Evolutionary conservation across 2,329 filamentous ascomycete genomes (phyloP).

Genomic region (Microsporum canis): DNA sequence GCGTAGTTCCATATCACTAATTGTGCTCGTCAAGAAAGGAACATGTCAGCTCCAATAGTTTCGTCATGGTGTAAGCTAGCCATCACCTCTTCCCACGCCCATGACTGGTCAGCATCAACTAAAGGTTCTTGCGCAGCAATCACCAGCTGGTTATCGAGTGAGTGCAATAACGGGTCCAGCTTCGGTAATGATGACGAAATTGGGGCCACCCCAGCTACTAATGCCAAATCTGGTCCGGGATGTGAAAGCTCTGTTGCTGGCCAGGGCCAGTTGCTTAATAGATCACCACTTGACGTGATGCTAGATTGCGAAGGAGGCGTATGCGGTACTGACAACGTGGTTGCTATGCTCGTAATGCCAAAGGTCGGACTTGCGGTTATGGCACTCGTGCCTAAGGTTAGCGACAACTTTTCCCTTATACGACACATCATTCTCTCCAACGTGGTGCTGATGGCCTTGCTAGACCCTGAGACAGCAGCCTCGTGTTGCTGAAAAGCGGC

Average conservation of each 20-base stretch:
- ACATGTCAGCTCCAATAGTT: not conserved
- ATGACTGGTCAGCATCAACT: not conserved
- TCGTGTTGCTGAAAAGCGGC: not conserved
- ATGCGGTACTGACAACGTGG: not conserved
- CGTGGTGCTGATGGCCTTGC: not conserved
- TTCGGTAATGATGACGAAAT: not conserved
- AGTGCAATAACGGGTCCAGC: not conserved
- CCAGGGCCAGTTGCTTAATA: not conserved
- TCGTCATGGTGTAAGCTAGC: not conserved
- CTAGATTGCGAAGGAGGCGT: not conserved
- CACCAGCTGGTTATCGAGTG: not conserved
- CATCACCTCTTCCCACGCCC: not conserved
- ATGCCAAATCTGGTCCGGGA: not conserved
- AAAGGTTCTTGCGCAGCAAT: not conserved
- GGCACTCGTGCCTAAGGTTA: not conserved
- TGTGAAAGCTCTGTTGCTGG: not conserved
- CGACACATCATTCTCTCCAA: not conserved
- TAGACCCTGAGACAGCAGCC: not conserved
- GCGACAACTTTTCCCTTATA: not conserved
- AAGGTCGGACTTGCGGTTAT: not conserved
- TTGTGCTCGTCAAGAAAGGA: not conserved
- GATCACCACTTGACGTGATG: not conserved
- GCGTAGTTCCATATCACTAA: not conserved
- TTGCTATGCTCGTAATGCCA: not conserved
- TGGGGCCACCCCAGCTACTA: not conserved